A percentile compares a stretch with the other conserved stretches of the same genome.
These are phyloP conservation scores for Withania somnifera DNA, from an alignment of 305 asterid species.

Conservation along the genomic window DNA sequence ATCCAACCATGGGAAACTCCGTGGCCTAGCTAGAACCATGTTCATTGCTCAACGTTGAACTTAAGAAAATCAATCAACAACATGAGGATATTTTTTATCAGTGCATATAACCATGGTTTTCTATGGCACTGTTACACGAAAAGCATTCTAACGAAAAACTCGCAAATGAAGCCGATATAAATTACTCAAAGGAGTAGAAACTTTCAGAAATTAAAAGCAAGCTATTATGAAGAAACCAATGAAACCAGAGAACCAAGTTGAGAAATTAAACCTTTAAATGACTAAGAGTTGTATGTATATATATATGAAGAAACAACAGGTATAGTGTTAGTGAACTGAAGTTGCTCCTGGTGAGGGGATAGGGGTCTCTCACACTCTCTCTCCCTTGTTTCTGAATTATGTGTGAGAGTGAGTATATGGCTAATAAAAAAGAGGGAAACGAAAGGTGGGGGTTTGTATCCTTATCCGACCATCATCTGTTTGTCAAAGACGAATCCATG, in stretches of 20 bases:
- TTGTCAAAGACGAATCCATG: not conserved
- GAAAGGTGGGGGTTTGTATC: conserved; percentile 44
- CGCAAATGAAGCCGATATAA: not conserved
- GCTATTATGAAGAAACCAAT: conserved; percentile 5
- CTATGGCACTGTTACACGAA: not conserved
- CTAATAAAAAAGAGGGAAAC: conserved; percentile 28
- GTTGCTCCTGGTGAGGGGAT: not conserved
- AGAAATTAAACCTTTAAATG: not conserved
- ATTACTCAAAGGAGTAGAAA: not conserved
- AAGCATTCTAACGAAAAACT: not conserved
- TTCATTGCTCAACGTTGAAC: not conserved
- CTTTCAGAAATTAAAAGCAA: not conserved
- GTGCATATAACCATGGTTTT: not conserved
- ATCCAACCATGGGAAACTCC: not conserved
- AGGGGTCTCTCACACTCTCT: not conserved
- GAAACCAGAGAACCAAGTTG: not conserved
- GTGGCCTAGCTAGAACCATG: not conserved
- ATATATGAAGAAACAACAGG: not conserved
- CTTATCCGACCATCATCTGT: conserved; percentile 42
- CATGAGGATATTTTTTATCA: not conserved
- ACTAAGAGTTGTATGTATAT: not conserved
- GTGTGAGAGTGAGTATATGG: not conserved
- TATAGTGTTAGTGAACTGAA: not conserved
- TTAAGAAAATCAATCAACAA: not conserved
- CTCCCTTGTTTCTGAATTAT: not conserved